Percentiles rank a stretch among this genome's conserved stretches.
phyloP scores from a whole-genome alignment of 2,329 filamentous ascomycete genomes.

The Epichloe typhina region DNA sequence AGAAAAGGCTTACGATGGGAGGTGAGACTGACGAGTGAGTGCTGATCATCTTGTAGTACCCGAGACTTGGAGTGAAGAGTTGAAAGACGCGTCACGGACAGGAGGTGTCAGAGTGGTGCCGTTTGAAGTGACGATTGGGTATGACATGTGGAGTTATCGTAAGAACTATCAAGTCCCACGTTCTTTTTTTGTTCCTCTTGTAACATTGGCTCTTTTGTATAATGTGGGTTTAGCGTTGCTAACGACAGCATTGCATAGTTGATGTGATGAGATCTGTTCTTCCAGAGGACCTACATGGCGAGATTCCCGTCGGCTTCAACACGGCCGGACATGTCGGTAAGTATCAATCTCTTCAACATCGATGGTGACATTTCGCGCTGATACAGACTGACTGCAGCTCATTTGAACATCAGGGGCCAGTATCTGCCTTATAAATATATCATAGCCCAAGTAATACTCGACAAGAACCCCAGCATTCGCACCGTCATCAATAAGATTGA shows the following conservation, averaged over 20 bases:
- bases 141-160: constrained; percentile 79
- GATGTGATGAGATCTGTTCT: constrained; percentile 76
- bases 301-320: constrained; percentile 77
- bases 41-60: constrained; percentile 21
- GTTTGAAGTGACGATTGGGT: constrained; percentile 64
- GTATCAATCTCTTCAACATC: constrained; percentile 13
- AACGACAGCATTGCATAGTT: constrained; percentile 29
- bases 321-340: constrained; percentile 75
- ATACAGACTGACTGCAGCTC: constrained; percentile 37
- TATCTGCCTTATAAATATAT: constrained; percentile 78
- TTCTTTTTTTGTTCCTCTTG: not conserved
- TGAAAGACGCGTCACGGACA: constrained; percentile 54
- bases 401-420: constrained; percentile 75
- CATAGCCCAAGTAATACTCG: constrained; percentile 72
- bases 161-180: constrained; percentile 18
- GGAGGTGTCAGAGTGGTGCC: constrained; percentile 60
- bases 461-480: constrained; percentile 71
- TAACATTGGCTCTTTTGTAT: constrained; percentile 8
- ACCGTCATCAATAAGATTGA: constrained; percentile 96
- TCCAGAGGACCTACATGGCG: constrained; percentile 64
- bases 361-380: not conserved
- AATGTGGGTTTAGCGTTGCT: not conserved
- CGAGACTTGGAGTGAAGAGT: constrained; percentile 60
- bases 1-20: not conserved
- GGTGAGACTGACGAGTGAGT: not conserved